Conservation (phyloP, 31 red algal species). For the Asparagopsis taxiformis region DNA sequence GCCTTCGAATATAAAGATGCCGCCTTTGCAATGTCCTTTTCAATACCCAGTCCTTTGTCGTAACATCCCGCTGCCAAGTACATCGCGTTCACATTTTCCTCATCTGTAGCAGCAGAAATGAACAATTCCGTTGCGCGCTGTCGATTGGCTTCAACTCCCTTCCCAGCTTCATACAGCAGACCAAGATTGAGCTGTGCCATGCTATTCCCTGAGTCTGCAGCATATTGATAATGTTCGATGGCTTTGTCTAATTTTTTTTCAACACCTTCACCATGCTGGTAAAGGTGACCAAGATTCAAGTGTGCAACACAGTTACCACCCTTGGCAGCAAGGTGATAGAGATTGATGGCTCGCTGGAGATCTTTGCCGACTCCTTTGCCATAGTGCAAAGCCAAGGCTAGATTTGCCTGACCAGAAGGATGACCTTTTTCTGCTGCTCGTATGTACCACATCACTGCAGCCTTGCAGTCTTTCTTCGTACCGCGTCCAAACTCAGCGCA, state of each 20-base stretch:
- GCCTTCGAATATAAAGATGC: slow-evolving; percentile 21
- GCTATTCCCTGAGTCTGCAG: slow-evolving; percentile 9
- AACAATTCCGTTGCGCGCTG: slow-evolving; percentile 23
- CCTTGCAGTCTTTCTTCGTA: slow-evolving; percentile 24
- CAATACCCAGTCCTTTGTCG: slow-evolving; percentile 47
- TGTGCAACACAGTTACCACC: slow-evolving; percentile 3
- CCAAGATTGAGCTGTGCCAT: slow-evolving; percentile 11
- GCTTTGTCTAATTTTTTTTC: slow-evolving; percentile 1
- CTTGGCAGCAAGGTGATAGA: slow-evolving; percentile 17
- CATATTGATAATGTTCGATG: slow-evolving; percentile 15
- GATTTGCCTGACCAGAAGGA: slow-evolving; percentile 16
- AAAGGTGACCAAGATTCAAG: slow-evolving; percentile 16
- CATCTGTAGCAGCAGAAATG: slow-evolving; percentile 25
- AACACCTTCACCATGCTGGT: slow-evolving; percentile 23
- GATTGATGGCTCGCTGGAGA: background rate
- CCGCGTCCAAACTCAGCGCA: slow-evolving; percentile 32
- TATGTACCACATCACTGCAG: slow-evolving; percentile 18
- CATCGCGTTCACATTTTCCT: slow-evolving; percentile 28
- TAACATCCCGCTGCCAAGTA: slow-evolving; percentile 45
- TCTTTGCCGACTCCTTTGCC: slow-evolving; percentile 10
- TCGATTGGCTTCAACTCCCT: slow-evolving; percentile 14
- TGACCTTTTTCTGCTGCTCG: slow-evolving; percentile 25
- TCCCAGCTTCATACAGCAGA: slow-evolving; percentile 14
- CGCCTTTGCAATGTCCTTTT: slow-evolving; percentile 22
- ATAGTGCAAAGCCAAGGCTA: slow-evolving; percentile 14